phyloP scores from a whole-genome alignment of 2,329 filamentous ascomycete species.

The Neophaeococcomyces mojaviensis region DNA sequence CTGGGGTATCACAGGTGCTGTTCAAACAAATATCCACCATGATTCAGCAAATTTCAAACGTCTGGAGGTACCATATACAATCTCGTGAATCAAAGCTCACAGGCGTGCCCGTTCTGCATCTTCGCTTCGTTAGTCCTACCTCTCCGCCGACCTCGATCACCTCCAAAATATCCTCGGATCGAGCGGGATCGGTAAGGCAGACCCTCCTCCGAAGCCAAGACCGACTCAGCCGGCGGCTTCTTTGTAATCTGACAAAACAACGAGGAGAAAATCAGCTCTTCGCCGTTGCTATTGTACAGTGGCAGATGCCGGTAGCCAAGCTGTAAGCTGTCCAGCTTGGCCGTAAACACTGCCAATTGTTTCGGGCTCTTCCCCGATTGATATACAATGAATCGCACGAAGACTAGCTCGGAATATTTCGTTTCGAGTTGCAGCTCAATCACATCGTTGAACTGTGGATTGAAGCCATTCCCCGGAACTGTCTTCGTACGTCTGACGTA shows the following conservation, averaged over 20 bases:
- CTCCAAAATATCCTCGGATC: slow-evolving; percentile 17
- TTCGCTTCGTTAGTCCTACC: slow-evolving; percentile 14
- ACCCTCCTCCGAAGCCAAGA: slow-evolving; percentile 31
- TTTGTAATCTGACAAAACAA: slow-evolving; percentile 83
- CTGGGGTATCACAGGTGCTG: slow-evolving; percentile 1
- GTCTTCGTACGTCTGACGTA: slow-evolving; percentile 73
- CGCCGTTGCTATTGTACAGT: slow-evolving; percentile 77
- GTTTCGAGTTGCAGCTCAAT: slow-evolving; percentile 79
- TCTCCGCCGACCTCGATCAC: slow-evolving; percentile 20
- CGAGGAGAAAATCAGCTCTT: slow-evolving; percentile 90
- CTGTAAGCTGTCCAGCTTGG: slow-evolving; percentile 81
- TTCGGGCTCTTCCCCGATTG: slow-evolving; percentile 63
- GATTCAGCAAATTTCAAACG: background rate
- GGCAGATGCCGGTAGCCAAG: slow-evolving; percentile 90
- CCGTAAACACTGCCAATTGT: slow-evolving; percentile 80
- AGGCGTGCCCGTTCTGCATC: background rate
- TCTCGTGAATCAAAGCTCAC: too few species aligned
- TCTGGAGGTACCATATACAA: background rate
- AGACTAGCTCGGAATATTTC: slow-evolving; percentile 89
- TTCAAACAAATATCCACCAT: slow-evolving; percentile 1
- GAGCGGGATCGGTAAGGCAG: slow-evolving; percentile 17
- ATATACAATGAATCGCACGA: slow-evolving; percentile 87
- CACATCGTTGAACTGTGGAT: slow-evolving; percentile 74
- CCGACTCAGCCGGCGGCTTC: slow-evolving; percentile 26
- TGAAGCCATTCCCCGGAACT: slow-evolving; percentile 83